Conservation (phyloP, 2,329 filamentous ascomycete genomes). For the Penicillium expansum region DNA sequence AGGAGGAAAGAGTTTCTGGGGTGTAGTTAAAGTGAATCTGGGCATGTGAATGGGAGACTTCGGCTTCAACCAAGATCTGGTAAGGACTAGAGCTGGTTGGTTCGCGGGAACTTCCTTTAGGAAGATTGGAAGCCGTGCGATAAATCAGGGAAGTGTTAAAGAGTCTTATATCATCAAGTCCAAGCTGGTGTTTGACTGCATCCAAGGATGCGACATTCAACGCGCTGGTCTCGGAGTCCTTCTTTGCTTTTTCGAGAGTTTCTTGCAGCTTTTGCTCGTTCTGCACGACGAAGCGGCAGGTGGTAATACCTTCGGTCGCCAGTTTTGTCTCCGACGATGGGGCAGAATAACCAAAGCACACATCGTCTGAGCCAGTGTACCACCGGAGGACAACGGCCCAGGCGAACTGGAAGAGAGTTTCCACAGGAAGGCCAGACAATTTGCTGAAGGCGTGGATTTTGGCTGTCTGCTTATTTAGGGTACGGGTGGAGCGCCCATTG, state of each 20-base stretch:
- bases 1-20: conserved; percentile 49
- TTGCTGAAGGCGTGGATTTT: conserved; percentile 27
- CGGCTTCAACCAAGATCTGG: conserved; percentile 30
- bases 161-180: conserved; percentile 21
- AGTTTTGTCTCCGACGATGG: conserved; percentile 39
- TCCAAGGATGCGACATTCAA: conserved; percentile 23
- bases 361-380: conserved; percentile 45
- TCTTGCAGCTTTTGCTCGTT: conserved; percentile 25
- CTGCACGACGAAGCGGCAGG: conserved; percentile 26
- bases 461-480: conserved; percentile 19
- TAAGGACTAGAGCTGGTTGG: conserved; percentile 16
- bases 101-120: conserved; percentile 6
- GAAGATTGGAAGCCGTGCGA: conserved; percentile 7
- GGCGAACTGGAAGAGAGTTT: conserved; percentile 39
- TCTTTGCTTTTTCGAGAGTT: conserved; percentile 21
- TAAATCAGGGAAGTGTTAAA: conserved; percentile 36
- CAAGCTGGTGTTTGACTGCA: conserved; percentile 28
- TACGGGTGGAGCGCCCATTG: conserved; percentile 12
- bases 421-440: conserved; percentile 18
- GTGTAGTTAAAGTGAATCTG: conserved; percentile 53
- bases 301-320: conserved; percentile 10
- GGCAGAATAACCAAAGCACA: conserved; percentile 46
- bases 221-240: conserved; percentile 18
- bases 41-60: conserved; percentile 34
- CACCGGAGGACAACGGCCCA: conserved; percentile 47